Percentiles rank a stretch among this genome's conserved stretches.
phyloP scores from a whole-genome alignment of 2,329 filamentous ascomycete species.

The Thermomyces lanuginosus region DNA sequence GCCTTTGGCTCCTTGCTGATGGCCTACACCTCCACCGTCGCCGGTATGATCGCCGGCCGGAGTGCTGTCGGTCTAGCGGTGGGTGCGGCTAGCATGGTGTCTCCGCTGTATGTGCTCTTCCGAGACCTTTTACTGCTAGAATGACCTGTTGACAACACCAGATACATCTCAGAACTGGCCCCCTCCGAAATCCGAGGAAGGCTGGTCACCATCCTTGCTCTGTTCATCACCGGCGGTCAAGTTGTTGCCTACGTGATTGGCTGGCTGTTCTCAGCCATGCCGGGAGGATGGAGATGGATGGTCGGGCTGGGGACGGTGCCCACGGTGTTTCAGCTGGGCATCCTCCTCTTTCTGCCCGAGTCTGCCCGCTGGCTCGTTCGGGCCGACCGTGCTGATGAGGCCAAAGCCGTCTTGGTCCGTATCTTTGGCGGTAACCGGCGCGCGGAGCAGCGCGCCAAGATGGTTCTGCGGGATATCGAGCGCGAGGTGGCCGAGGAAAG shows the following conservation, averaged over 20 bases:
- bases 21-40: conserved; percentile 24
- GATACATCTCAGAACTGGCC: conserved; percentile 72
- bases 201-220: conserved; percentile 62
- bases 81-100: conserved; percentile 50
- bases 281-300: conserved; percentile 73
- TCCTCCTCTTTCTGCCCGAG: conserved; percentile 65
- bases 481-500: conserved; percentile 57
- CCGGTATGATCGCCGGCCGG: conserved; percentile 31
- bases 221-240: conserved; percentile 78
- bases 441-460: conserved; percentile 35
- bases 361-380: conserved; percentile 77
- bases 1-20: conserved; percentile 29
- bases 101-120: conserved; percentile 44
- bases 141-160: conserved; percentile 8
- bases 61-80: conserved; percentile 33
- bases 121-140: background rate
- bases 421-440: conserved; percentile 41
- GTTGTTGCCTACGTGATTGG: conserved; percentile 76
- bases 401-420: conserved; percentile 46
- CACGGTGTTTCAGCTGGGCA: conserved; percentile 50
- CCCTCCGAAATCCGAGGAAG: conserved; percentile 61
- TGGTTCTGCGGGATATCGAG: conserved; percentile 53
- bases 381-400: conserved; percentile 44
- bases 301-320: conserved; percentile 71
- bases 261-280: conserved; percentile 50